Evolutionary conservation across 2,329 filamentous ascomycete species (phyloP).

Genomic region (Colletotrichum sp.): DNA sequence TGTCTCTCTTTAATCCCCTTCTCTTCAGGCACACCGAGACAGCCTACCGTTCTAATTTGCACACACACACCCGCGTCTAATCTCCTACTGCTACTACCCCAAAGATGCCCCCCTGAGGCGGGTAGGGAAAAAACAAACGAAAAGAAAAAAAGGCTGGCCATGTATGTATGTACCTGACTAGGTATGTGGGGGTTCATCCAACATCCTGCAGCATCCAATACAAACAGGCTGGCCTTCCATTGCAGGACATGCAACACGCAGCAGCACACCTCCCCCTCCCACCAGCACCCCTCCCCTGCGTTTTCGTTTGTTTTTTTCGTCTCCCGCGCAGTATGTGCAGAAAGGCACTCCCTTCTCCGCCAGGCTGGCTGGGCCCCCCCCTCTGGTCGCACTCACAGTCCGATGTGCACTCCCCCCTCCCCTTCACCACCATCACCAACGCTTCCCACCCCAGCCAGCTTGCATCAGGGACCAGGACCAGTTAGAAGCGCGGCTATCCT

Average conservation of each 20-base stretch:
- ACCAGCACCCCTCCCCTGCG: neutral
- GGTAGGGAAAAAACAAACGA: neutral
- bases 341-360: neutral
- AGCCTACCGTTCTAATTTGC: neutral
- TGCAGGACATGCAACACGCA: neutral
- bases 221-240: slow-evolving; percentile 3
- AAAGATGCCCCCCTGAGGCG: neutral
- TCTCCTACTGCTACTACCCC: neutral
- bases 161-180: neutral
- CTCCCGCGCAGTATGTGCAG: neutral
- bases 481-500: neutral
- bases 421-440: neutral
- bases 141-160: neutral
- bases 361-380: neutral
- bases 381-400: neutral
- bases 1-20: neutral
- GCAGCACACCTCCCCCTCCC: neutral
- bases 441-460: neutral
- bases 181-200: neutral
- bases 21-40: neutral
- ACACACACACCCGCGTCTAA: neutral
- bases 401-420: neutral
- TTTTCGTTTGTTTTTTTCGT: neutral
- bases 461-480: neutral
- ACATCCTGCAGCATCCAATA: neutral